phyloP scores from a whole-genome alignment of 495 filamentous ascomycete species.

The Podospora appendiculata region DNA sequence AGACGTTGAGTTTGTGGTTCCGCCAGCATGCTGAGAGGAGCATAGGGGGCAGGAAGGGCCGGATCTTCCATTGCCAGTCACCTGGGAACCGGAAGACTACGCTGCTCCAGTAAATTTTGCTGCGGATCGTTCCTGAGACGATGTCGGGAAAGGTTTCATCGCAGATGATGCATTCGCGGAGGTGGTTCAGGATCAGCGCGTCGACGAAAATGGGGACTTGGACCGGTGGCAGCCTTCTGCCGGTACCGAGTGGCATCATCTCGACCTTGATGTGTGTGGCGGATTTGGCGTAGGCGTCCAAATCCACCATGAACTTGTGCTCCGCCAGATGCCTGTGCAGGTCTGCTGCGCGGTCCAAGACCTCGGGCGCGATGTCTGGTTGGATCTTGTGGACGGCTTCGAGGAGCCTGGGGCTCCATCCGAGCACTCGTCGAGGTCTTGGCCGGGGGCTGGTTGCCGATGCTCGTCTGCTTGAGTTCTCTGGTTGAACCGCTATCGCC shows the following conservation, averaged over 20 bases:
- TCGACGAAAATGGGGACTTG: background rate
- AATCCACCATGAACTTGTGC: constrained; percentile 2
- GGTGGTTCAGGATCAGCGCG: background rate
- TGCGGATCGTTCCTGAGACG: background rate
- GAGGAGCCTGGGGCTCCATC: too few relatives aligned
- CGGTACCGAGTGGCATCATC: background rate
- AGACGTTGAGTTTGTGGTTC: constrained; percentile 4
- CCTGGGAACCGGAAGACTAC: constrained; percentile 2
- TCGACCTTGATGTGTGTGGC: background rate
- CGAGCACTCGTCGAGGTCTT: too few relatives aligned
- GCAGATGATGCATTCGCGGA: constrained; percentile 4
- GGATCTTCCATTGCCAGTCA: constrained; percentile 2
- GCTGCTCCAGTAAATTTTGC: constrained; percentile 1
- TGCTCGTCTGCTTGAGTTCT: too few relatives aligned
- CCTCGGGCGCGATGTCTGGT: background rate
- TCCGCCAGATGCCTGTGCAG: constrained; percentile 1
- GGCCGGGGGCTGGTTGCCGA: too few relatives aligned
- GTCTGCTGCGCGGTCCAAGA: constrained; percentile 1
- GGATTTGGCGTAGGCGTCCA: background rate
- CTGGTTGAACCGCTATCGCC: too few relatives aligned
- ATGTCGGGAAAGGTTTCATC: background rate
- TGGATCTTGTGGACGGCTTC: too few relatives aligned
- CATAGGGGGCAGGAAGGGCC: constrained; percentile 2
- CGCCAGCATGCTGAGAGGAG: constrained; percentile 2
- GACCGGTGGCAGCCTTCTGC: too few relatives aligned